A percentile compares a stretch with the other conserved stretches of the same genome.
phyloP scores from a whole-genome alignment of 1,139 yeast species.

The Geotrichum aggregatum region DNA sequence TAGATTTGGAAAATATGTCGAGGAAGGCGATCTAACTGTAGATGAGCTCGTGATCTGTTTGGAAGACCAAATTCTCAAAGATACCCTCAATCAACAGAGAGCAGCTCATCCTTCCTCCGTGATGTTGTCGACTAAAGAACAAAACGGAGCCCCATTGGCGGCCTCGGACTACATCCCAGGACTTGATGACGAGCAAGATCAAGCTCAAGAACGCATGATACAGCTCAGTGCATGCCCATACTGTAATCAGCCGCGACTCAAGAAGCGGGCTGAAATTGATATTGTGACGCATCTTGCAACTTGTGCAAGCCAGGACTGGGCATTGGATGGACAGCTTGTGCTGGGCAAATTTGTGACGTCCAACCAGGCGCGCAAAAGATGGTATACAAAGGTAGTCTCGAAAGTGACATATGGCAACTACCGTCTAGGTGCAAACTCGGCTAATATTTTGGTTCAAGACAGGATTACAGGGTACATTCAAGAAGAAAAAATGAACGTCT shows the following conservation, averaged over 20 bases:
- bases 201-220: constrained; percentile 44
- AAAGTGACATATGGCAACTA: constrained; percentile 87
- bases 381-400: constrained; percentile 81
- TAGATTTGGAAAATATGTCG: constrained; percentile 43
- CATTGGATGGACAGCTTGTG: constrained; percentile 55
- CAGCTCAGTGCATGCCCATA: constrained; percentile 70
- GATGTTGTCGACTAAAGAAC: neutral
- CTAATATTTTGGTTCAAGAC: constrained; percentile 91
- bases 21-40: constrained; percentile 48
- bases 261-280: constrained; percentile 57
- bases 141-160: neutral
- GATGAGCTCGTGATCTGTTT: constrained; percentile 60
- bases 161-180: constrained; percentile 16
- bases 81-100: constrained; percentile 26
- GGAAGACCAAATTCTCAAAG: constrained; percentile 38
- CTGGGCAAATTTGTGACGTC: constrained; percentile 74
- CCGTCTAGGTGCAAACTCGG: constrained; percentile 83
- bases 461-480: constrained; percentile 78
- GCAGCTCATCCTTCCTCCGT: neutral
- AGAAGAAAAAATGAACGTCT: constrained; percentile 90
- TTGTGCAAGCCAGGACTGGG: constrained; percentile 78
- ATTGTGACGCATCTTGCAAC: constrained; percentile 82
- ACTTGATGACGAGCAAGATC: constrained; percentile 14
- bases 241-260: constrained; percentile 60
- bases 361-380: constrained; percentile 76